These are phyloP conservation scores for Candida dajiaensis DNA, from an alignment of 805 yeast species.

Conservation along the genomic window DNA sequence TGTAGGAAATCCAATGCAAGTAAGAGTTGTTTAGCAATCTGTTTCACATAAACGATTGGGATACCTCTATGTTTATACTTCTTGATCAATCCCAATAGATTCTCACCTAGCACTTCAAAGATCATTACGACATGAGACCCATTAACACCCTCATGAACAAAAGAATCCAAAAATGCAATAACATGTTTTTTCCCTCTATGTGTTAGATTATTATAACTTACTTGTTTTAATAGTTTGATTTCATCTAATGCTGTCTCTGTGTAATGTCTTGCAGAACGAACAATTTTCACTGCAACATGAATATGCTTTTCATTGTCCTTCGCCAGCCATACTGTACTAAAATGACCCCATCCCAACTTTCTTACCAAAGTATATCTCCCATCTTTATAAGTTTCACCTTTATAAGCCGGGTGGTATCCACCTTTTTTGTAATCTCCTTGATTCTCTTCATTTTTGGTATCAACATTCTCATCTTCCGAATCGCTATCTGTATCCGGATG, in stretches of 20 bases:
- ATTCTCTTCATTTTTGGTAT: conserved; percentile 73
- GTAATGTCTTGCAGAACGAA: conserved; percentile 83
- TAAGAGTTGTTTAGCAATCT: conserved; percentile 72
- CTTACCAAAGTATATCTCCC: conserved; percentile 75
- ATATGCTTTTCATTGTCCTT: conserved; percentile 47
- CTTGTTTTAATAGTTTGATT: conserved; percentile 67
- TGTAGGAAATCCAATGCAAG: conserved; percentile 69
- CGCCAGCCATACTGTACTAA: conserved; percentile 93
- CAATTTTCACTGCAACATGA: conserved; percentile 93
- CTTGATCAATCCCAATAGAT: conserved; percentile 75
- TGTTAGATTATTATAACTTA: conserved; percentile 52
- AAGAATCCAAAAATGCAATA: conserved; percentile 75
- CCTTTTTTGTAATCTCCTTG: conserved; percentile 81
- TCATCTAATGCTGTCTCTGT: conserved; percentile 95
- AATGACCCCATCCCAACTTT: conserved; percentile 98
- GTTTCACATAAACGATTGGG: conserved; percentile 73
- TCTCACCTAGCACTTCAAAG: conserved; percentile 95
- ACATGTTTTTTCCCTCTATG: conserved; percentile 83
- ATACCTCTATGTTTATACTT: conserved; percentile 73
- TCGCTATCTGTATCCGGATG: conserved; percentile 24
- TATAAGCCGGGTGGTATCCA: conserved; percentile 91
- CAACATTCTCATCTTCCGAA: conserved; percentile 26
- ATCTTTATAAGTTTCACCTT: conserved; percentile 80
- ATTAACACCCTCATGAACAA: conserved; percentile 82
- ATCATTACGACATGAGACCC: conserved; percentile 96